Evolutionary conservation across 805 yeast genomes (phyloP).

Genomic region (Wickerhamiella dianesei): DNA sequence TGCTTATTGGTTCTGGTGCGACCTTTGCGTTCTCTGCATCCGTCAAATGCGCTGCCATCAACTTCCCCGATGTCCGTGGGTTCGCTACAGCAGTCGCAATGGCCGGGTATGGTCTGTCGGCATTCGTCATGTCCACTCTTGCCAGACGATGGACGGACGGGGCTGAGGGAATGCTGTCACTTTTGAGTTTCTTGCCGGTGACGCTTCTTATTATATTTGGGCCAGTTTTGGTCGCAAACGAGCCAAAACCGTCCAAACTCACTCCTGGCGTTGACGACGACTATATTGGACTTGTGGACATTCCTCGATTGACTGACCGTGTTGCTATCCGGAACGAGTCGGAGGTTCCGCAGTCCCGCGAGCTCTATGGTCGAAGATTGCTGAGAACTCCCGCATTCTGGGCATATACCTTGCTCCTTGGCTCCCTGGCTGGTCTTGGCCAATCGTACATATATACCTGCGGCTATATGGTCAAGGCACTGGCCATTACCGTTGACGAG

Average conservation of each 20-base stretch:
- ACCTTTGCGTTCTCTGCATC: constrained; percentile 51
- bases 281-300: constrained; percentile 1
- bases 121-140: constrained; percentile 47
- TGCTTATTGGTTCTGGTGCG: constrained; percentile 54
- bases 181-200: constrained; percentile 32
- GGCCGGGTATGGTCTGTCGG: constrained; percentile 63
- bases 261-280: neutral
- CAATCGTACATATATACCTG: constrained; percentile 65
- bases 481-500: constrained; percentile 17
- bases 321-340: constrained; percentile 7
- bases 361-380: constrained; percentile 15
- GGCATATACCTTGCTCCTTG: constrained; percentile 36
- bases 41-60: constrained; percentile 60
- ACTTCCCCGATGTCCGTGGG: constrained; percentile 54
- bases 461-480: constrained; percentile 52
- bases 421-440: constrained; percentile 50
- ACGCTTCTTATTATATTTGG: constrained; percentile 32
- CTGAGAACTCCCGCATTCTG: constrained; percentile 32
- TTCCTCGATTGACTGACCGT: constrained; percentile 9
- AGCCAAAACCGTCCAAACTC: constrained; percentile 5
- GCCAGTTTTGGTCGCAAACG: constrained; percentile 13
- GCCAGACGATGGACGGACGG: constrained; percentile 42
- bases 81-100: constrained; percentile 64
- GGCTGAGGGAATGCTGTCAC: constrained; percentile 40
- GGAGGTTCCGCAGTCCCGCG: neutral